Percentiles rank a stretch among this genome's conserved stretches.
Conservation (phyloP, 352 stramenopile species). For the Phytophthora boehmeriae region DNA sequence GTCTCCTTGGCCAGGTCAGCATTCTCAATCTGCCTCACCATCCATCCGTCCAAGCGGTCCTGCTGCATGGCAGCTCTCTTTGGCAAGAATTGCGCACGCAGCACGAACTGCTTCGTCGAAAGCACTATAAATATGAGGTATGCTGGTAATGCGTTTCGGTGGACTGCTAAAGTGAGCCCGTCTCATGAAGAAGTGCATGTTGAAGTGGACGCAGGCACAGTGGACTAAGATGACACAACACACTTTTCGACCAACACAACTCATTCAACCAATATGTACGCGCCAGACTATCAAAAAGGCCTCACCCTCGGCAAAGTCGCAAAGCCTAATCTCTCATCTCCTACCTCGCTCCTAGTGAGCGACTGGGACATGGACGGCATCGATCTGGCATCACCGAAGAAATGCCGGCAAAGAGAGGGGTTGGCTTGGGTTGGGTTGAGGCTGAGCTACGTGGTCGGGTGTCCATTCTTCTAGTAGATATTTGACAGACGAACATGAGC, state of each 20-base stretch:
- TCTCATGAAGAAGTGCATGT: constrained; percentile 20
- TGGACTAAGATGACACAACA: not conserved
- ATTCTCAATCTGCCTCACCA: constrained; percentile 76
- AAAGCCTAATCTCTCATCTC: constrained; percentile 34
- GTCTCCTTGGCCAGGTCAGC: constrained; percentile 70
- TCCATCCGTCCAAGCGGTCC: constrained; percentile 75
- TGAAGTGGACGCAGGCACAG: not conserved
- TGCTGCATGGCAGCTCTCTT: constrained; percentile 52
- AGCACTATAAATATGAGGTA: constrained; percentile 25
- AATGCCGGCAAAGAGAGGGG: constrained; percentile 17
- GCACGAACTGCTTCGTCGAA: not conserved
- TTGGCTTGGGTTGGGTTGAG: constrained; percentile 21
- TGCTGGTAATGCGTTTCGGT: not conserved
- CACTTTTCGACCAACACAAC: constrained; percentile 25
- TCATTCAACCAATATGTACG: constrained; percentile 36
- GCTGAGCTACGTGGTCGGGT: constrained; percentile 25
- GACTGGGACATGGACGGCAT: constrained; percentile 25
- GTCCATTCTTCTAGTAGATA: constrained; percentile 51
- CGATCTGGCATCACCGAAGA: constrained; percentile 10
- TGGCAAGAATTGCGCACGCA: not conserved
- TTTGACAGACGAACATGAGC: constrained; percentile 14
- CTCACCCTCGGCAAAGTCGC: constrained; percentile 13
- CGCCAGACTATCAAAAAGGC: constrained; percentile 38
- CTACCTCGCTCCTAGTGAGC: constrained; percentile 36
- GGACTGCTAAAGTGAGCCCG: constrained; percentile 1